Percentiles rank a stretch among this genome's conserved stretches.
Conservation (phyloP, 2,329 filamentous ascomycete genomes). For the Pochonia chlamydosporia region DNA sequence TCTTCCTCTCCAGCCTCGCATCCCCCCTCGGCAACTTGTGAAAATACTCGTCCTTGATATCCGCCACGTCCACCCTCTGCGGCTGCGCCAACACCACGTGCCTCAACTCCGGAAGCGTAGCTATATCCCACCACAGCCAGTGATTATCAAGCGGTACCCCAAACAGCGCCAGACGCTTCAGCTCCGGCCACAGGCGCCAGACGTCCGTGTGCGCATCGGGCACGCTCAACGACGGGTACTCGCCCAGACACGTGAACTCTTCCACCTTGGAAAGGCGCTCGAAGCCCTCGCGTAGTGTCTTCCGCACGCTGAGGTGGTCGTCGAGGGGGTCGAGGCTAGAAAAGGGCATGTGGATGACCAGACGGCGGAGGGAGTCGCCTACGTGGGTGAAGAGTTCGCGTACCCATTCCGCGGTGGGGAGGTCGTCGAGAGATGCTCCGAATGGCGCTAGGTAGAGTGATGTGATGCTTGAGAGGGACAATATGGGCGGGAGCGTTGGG, state of each 20-base stretch:
- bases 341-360: constrained; percentile 44
- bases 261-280: constrained; percentile 35
- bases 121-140: constrained; percentile 33
- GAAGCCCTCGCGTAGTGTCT: constrained; percentile 39
- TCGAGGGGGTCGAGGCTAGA: constrained; percentile 34
- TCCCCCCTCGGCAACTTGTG: constrained; percentile 23
- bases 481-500: constrained; percentile 20
- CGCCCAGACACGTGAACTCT: constrained; percentile 41
- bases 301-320: constrained; percentile 33
- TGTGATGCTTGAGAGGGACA: constrained; percentile 28
- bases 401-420: constrained; percentile 32
- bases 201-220: constrained; percentile 27
- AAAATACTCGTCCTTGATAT: constrained; percentile 37
- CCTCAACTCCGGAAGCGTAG: constrained; percentile 28
- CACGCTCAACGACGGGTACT: constrained; percentile 37
- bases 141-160: constrained; percentile 30
- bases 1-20: constrained; percentile 18
- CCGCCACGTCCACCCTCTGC: constrained; percentile 23
- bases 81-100: constrained; percentile 37
- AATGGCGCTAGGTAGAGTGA: constrained; percentile 37
- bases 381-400: constrained; percentile 36
- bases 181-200: constrained; percentile 37
- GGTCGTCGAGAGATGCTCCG: constrained; percentile 28
- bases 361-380: constrained; percentile 32
- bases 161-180: constrained; percentile 38